Evolutionary conservation across 129 eudicot species (phyloP), one percentile per base, ranked within the genome.

Genomic region (Escallonia herrerae): DNA sequence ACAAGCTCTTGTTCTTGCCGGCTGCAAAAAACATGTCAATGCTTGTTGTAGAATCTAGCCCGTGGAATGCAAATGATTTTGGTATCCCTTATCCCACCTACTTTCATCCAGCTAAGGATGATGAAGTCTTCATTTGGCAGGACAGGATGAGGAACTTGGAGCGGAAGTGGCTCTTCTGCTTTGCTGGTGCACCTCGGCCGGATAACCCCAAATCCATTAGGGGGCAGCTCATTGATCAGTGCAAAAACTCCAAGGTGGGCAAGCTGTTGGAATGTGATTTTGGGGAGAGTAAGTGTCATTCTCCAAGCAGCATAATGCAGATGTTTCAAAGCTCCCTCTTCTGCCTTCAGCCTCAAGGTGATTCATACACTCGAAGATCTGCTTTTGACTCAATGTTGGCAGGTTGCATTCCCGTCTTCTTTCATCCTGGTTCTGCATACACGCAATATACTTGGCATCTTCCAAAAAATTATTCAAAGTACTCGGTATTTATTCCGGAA

Each of bases 291-390:
- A 89, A 93, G 72, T 93, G 99, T 71, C 91, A 81, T 63, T 83
- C 91, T 2, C 96, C 99, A 3, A 77, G 86, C 61, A 89, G 83
- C 60, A 74, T 93, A 33, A 83, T 93, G 99, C 74, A 76, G 62
- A 93, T 93, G 96, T 93, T 93, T 72, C 99, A 86, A 64, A 76
- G 84, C 63, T 93, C 95, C 5, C 64, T 86, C 63, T 93, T 89
- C 72, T 93, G 99, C 72, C 74, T 93, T 33, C 99, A 93, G 72
- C 96, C 99, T 4, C 90, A 80, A 70, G 96, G 99, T 10, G 99
- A 89, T 72, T 86, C 99, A 13, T 82, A 75, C 67, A 86, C 96
- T 5, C 76, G 99, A 64, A 79, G 99, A 70, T 93, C 96, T 4
- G 86, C 95, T 43, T 93, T 93, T 53, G 99, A 93, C 77, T 82